Evolutionary conservation across 305 asterid species (phyloP).

Genomic region (Fraxinus floribunda): DNA sequence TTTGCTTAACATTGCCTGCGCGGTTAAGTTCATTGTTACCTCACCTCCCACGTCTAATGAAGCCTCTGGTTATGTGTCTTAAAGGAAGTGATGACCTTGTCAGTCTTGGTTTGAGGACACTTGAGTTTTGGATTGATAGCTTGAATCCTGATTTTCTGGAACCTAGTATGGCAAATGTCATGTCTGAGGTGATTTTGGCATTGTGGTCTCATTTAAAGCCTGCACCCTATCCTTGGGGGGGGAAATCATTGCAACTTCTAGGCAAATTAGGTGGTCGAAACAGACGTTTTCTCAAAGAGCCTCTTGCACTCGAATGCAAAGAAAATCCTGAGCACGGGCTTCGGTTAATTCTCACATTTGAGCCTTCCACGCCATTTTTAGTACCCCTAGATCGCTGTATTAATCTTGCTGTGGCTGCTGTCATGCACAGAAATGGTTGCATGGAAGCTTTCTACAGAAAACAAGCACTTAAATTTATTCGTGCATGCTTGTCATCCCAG

Average conservation of each 20-base stretch:
- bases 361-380: constrained; percentile 92
- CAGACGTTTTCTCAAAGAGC: constrained; percentile 97
- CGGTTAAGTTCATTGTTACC: constrained; percentile 93
- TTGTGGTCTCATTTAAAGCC: constrained; percentile 98
- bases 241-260: constrained; percentile 88
- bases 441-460: constrained; percentile 80
- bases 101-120: constrained; percentile 93
- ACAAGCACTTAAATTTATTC: constrained; percentile 89
- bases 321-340: constrained; percentile 99
- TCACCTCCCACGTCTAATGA: constrained; percentile 95
- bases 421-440: constrained; percentile 69
- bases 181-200: constrained; percentile 97
- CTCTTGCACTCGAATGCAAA: constrained; percentile 96
- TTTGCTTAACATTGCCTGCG: constrained; percentile 87
- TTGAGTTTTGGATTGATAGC: constrained; percentile 99
- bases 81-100: constrained; percentile 92
- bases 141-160: constrained; percentile 97
- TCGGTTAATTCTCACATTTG: constrained; percentile 93
- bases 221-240: constrained; percentile 97
- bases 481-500: constrained; percentile 94
- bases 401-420: constrained; percentile 94
- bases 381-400: constrained; percentile 98
- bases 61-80: constrained; percentile 97
- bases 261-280: constrained; percentile 99
- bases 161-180: constrained; percentile 99